Percentiles rank a stretch among this genome's conserved stretches.
These are phyloP conservation scores for Hypomontagnella monticulosa DNA, from an alignment of 495 filamentous ascomycete genomes.

Conservation along the genomic window DNA sequence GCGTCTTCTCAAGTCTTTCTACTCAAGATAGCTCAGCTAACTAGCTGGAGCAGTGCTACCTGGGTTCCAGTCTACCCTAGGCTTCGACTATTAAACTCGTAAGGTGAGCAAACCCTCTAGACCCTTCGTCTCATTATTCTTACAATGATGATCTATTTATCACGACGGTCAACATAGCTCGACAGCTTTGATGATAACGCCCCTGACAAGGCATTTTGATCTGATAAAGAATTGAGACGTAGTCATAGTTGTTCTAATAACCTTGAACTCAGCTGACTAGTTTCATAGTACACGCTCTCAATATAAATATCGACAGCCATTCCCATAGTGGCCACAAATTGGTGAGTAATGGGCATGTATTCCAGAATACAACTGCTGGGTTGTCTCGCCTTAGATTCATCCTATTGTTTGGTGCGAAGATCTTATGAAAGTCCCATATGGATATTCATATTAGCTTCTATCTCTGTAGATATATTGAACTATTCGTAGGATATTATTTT, in stretches of 20 bases:
- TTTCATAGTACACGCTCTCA: constrained; percentile 2
- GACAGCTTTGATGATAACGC: constrained; percentile 88
- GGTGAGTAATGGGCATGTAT: not conserved
- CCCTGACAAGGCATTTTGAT: constrained; percentile 84
- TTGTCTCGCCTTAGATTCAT: no score
- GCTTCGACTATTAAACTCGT: not conserved
- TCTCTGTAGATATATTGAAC: no score
- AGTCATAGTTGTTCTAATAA: not conserved
- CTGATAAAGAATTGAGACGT: constrained; percentile 59
- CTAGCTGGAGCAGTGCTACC: constrained; percentile 17
- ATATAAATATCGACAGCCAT: not conserved
- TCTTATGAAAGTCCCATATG: no score
- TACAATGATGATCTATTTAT: constrained; percentile 81
- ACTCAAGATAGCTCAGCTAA: constrained; percentile 35
- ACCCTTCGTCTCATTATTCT: not conserved
- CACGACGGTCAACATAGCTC: constrained; percentile 99
- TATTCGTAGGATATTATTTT: no score
- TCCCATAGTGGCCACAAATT: not conserved
- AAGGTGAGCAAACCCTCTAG: constrained; percentile 29
- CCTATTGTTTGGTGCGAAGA: no score
- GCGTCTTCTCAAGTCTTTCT: constrained; percentile 7
- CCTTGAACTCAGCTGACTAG: constrained; percentile 20
- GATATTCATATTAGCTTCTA: no score
- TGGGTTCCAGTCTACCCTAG: not conserved
- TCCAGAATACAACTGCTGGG: not conserved